Evolutionary conservation across 441 rosid species (phyloP), one percentile per base, ranked within the genome.

Genomic region (Mallotus repandus): DNA sequence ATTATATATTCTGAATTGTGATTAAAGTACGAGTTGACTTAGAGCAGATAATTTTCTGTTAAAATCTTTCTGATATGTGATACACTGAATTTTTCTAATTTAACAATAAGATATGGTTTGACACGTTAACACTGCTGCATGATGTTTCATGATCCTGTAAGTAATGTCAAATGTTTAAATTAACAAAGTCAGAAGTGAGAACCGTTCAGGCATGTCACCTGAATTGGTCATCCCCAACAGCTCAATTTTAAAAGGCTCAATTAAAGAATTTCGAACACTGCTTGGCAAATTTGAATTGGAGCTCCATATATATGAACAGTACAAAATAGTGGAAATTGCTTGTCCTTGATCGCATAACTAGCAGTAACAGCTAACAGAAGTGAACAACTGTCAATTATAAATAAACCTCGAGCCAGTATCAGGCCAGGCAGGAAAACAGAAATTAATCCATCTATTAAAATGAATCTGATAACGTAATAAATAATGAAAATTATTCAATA

Each of bases 1-100:
- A 9, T 62, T 63, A 45, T 25, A 43, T 45, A 69, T 9, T 61
- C n/a, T 12, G 63, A 68, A 56, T 9, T 1, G 32, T 19, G 32
- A 56, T 19, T 66, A 56, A 16, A 32, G n/a, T 25, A 22, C 52
- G 12, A 69, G 69, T 75, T 45, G 73, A 43, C 73, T 12, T 13
- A 1, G 41, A 15, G 19, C 21, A 62, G 45, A 35, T 38, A 62
- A 18, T 4, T 0, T 35, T 38, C 22, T 62, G 32, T 5, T 63
- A n/a, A n/a, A 63, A 18, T 54, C n/a, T 58, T 21, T 38, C n/a
- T 19, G 35, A 22, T 56, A 43, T 46, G 25, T 60, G 63, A n/a
- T 29, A 5, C 43, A 60, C 7, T 29, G 12, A 1, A 2, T 19
- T n/a, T 18, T 32, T 52, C n/a, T 53, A 4, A 29, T 50, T 53